Evolutionary conservation across 495 filamentous ascomycete genomes (phyloP).

Genomic region (Neurospora pannonica): DNA sequence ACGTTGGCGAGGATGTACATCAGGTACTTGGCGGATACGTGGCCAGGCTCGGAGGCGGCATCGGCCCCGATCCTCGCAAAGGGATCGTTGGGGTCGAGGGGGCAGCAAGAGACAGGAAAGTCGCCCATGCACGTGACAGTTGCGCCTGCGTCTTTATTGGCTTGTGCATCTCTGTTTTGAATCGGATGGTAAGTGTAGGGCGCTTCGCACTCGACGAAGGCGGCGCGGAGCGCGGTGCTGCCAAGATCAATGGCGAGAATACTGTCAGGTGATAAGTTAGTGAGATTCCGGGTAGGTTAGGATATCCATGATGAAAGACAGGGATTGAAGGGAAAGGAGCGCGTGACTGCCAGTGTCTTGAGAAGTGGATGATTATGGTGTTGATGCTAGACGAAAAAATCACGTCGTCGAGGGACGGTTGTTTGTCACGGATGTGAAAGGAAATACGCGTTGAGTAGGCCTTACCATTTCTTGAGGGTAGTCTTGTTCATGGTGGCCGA

Average conservation of each 20-base stretch:
- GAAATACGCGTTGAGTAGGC: neutral
- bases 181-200: neutral
- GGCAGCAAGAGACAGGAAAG: conserved; percentile 1
- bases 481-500: neutral
- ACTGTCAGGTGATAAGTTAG: neutral
- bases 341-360: neutral
- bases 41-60: neutral
- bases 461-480: neutral
- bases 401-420: neutral
- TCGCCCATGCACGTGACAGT: neutral
- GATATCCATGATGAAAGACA: neutral
- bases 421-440: neutral
- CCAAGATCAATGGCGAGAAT: neutral
- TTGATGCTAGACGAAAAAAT: neutral
- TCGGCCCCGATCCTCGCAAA: neutral
- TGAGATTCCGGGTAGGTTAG: neutral
- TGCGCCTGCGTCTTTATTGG: neutral
- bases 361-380: neutral
- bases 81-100: neutral
- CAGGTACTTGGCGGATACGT: conserved; percentile 2
- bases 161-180: neutral
- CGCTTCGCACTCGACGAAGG: neutral
- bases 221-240: neutral
- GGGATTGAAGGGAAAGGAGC: neutral
- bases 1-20: conserved; percentile 5